Evolutionary conservation across 2,329 filamentous ascomycete genomes (phyloP), one percentile per base, ranked within the genome.

Genomic region (Boeremia lycopersici): DNA sequence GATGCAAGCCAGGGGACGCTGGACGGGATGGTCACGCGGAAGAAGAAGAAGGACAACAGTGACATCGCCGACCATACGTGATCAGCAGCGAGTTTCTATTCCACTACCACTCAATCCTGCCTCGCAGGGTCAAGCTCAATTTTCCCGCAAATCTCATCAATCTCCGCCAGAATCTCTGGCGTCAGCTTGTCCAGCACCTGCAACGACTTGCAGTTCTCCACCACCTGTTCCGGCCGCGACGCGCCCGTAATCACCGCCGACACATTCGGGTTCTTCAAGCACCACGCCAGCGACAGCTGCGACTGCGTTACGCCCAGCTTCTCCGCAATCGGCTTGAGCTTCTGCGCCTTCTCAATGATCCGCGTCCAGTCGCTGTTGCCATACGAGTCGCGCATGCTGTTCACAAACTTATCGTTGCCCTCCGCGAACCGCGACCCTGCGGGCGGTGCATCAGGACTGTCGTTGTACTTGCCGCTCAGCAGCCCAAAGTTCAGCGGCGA

Each of bases 381-480:
- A 60, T 78, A 77, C 9, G 70, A 73, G 56, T 77, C 76, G 33
- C 72, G 72, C 72, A 77, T 73, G 30, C 65, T 67, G 50, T 79
- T 76, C 60, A 86, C 78, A 69, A 83, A 88, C 46, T 82, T 78
- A 59, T 87, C 80, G 43, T 82, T 78, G 35, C 81, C 81, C 64
- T 82, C 79, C 3, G 82, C 82, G 51, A 87, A 79, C 39, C 86
- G 78, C 25, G 82, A 86, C 59, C 81, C 83, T 60, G 81, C 77
- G 13, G 84, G 83, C 47, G 85, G 82, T 48, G 81, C 81, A 62
- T 86, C 66, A 1, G 63, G 66, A 41, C 60, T 62, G 60, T 85
- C 78, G 70, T 85, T 85, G 78, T 86, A 86, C 76, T 86, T 86
- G 61, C 84, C 84, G 11, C 81, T 86, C 49, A 86, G 71, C 28